Percentiles rank a stretch among this genome's conserved stretches.
Conservation (phyloP, 169 alveolate genomes). For the Miamiensis avidus region DNA sequence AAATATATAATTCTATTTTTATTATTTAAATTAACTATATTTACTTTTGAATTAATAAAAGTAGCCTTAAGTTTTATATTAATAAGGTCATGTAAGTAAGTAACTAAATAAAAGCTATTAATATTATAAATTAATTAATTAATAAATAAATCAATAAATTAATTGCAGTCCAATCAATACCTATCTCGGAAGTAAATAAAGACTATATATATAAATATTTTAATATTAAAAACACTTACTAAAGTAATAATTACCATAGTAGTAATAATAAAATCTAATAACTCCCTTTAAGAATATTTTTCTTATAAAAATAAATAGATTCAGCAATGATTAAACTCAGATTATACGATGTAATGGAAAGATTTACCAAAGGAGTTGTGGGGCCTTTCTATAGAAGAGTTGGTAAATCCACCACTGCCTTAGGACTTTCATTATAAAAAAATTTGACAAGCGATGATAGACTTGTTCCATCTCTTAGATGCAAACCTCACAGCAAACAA, state of each 20-base stretch:
- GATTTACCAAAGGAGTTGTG: neutral
- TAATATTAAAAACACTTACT: neutral
- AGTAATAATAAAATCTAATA: too few species aligned
- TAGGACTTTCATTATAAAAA: constrained; percentile 24
- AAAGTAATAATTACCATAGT: neutral
- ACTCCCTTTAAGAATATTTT: neutral
- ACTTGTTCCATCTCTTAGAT: constrained; percentile 37
- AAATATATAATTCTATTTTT: too few species aligned
- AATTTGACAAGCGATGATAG: constrained; percentile 43
- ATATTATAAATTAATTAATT: too few species aligned
- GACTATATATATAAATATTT: too few species aligned
- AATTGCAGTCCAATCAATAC: neutral
- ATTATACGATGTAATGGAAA: constrained; percentile 7
- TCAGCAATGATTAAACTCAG: constrained; percentile 18
- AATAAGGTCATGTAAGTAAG: too few species aligned
- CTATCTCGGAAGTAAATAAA: too few species aligned
- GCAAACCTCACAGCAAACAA: constrained; percentile 1
- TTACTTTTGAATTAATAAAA: too few species aligned
- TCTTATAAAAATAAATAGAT: neutral
- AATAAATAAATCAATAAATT: too few species aligned
- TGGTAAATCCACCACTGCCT: constrained; percentile 22
- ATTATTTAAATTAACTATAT: too few species aligned
- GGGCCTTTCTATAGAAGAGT: constrained; percentile 44
- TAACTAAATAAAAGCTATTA: too few species aligned
- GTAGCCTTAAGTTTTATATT: too few species aligned